Conservation (phyloP, 2,329 filamentous ascomycete genomes). For the Fusarium fujikuroi region DNA sequence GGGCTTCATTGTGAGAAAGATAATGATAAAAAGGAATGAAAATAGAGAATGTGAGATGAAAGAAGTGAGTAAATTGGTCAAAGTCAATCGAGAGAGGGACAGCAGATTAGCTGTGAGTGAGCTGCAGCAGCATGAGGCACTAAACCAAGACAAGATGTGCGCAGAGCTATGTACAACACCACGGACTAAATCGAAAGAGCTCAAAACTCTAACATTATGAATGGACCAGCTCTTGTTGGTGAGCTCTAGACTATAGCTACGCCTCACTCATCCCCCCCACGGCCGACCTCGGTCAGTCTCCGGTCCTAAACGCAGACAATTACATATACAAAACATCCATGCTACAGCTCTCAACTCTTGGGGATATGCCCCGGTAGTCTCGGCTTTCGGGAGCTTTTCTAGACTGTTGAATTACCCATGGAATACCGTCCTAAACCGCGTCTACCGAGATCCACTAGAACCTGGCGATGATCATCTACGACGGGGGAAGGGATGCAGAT, state of each 20-base stretch:
- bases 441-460: slow-evolving; percentile 25
- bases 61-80: slow-evolving; percentile 14
- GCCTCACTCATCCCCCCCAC: slow-evolving; percentile 28
- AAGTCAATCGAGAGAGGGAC: slow-evolving; percentile 1
- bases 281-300: slow-evolving; percentile 31
- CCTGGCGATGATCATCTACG: slow-evolving; percentile 4
- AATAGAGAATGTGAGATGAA: slow-evolving; percentile 5
- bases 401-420: slow-evolving; percentile 2
- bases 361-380: slow-evolving; percentile 17
- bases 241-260: slow-evolving; percentile 24
- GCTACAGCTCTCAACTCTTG: not conserved
- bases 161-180: slow-evolving; percentile 20
- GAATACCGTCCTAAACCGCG: slow-evolving; percentile 26
- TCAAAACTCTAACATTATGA: slow-evolving; percentile 9
- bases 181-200: not conserved
- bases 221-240: slow-evolving; percentile 20
- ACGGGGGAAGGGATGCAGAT: slow-evolving; percentile 1
- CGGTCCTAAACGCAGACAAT: slow-evolving; percentile 5
- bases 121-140: slow-evolving; percentile 17
- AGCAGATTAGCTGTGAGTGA: slow-evolving; percentile 6
- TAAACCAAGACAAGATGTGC: slow-evolving; percentile 27
- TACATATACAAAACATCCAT: not conserved
- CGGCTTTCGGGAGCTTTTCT: slow-evolving; percentile 26
- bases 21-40: not conserved
- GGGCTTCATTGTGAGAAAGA: slow-evolving; percentile 28